These are phyloP conservation scores for Trichoderma parareesei DNA, from an alignment of 495 filamentous ascomycete genomes.

Conservation along the genomic window DNA sequence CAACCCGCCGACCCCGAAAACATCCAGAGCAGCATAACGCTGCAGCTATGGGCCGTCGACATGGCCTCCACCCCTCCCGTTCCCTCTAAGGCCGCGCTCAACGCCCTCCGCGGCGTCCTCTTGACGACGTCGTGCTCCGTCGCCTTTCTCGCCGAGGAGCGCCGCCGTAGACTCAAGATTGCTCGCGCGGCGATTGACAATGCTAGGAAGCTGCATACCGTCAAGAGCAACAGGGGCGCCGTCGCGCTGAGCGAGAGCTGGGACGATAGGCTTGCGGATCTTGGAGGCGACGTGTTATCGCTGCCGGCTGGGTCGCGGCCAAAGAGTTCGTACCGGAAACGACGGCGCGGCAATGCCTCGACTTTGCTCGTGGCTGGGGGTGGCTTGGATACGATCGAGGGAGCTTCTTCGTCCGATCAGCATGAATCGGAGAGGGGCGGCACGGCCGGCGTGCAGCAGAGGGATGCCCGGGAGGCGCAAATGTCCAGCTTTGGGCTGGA, in stretches of 20 bases:
- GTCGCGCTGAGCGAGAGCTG: conserved; percentile 2
- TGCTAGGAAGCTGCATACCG: conserved; percentile 16
- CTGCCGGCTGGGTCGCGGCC: background rate
- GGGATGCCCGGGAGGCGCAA: background rate
- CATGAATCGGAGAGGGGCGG: background rate
- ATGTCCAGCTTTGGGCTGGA: background rate
- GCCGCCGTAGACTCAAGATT: conserved; percentile 40
- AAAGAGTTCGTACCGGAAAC: background rate
- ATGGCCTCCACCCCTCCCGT: conserved; percentile 33
- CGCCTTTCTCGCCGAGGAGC: conserved; percentile 45
- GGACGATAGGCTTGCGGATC: background rate
- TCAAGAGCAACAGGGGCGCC: conserved; percentile 7
- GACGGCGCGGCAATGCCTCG: background rate
- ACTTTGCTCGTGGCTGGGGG: background rate
- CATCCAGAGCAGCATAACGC: background rate
- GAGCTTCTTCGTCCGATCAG: background rate
- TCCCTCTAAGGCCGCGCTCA: conserved; percentile 46
- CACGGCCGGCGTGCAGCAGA: background rate
- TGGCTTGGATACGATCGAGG: background rate
- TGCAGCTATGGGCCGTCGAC: conserved; percentile 10
- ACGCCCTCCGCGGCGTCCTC: conserved; percentile 43
- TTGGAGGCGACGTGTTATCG: background rate
- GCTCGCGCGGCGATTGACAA: conserved; percentile 37
- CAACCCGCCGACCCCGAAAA: background rate
- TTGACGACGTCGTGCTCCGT: conserved; percentile 46